Percentiles rank a stretch among this genome's conserved stretches.
These are phyloP conservation scores for Alloteropsis semialata DNA, from an alignment of 176 grass and related monocot species.

Conservation along the genomic window DNA sequence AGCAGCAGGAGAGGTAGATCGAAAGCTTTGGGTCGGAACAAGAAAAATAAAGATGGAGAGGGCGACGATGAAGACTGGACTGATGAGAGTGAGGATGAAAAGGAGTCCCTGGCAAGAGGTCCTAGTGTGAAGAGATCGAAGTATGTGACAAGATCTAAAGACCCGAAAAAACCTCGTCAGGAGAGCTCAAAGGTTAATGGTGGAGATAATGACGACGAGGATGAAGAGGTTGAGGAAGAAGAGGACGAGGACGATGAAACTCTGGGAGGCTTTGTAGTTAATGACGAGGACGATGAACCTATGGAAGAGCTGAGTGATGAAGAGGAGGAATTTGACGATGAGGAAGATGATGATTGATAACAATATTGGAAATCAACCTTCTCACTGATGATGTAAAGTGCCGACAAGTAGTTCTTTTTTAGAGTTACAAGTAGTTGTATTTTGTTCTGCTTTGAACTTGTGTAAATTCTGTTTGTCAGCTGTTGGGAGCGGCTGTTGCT, in stretches of 20 bases:
- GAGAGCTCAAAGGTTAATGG: slow-evolving; percentile 4
- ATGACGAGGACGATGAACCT: slow-evolving; percentile 41
- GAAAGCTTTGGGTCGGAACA: slow-evolving; percentile 11
- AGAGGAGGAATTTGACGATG: slow-evolving; percentile 60
- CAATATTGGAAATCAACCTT: background rate
- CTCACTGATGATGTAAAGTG: background rate
- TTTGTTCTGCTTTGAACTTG: background rate
- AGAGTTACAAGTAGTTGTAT: background rate
- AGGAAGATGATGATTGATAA: slow-evolving; percentile 46
- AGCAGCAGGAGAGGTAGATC: background rate
- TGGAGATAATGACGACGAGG: background rate
- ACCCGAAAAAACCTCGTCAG: slow-evolving; percentile 30
- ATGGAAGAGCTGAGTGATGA: slow-evolving; percentile 41
- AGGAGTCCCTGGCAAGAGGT: slow-evolving; percentile 29
- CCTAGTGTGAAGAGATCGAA: slow-evolving; percentile 42
- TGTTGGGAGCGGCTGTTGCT: background rate
- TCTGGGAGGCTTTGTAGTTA: slow-evolving; percentile 74
- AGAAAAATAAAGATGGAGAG: slow-evolving; percentile 31
- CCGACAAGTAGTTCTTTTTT: background rate
- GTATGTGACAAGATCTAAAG: slow-evolving; percentile 63
- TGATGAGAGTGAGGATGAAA: slow-evolving; percentile 48
- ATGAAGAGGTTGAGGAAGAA: slow-evolving; percentile 35
- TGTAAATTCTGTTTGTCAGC: background rate
- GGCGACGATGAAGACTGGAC: slow-evolving; percentile 66
- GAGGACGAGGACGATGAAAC: slow-evolving; percentile 72